Conservation (phyloP, 164 flowering plant species). For the Tetracentron sinense region DNA sequence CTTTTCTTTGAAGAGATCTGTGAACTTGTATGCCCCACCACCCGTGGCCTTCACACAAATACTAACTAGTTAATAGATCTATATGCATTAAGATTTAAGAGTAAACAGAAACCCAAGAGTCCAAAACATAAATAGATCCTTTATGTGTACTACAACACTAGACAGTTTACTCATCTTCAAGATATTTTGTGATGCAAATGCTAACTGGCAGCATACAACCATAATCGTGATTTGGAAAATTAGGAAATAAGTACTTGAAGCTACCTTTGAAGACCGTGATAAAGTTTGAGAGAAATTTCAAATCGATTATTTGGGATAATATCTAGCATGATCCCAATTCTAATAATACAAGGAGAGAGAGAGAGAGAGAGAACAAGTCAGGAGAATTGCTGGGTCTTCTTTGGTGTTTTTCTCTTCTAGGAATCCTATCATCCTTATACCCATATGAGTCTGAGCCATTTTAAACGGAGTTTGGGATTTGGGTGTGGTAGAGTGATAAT, state of each 20-base stretch:
- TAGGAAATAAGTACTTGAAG: background rate
- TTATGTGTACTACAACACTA: no score
- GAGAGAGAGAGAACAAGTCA: background rate
- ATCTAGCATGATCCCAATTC: no score
- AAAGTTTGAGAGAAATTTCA: no score
- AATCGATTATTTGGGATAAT: no score
- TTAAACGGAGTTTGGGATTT: background rate
- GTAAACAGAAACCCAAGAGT: background rate
- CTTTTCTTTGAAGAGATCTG: conserved; percentile 90
- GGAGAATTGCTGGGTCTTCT: no score
- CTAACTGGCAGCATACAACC: background rate
- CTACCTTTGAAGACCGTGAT: no score
- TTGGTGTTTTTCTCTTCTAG: no score
- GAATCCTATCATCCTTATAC: no score
- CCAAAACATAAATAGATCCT: background rate
- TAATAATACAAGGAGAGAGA: no score
- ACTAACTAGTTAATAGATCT: conserved; percentile 18
- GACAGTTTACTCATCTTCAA: no score
- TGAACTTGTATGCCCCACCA: conserved; percentile 94
- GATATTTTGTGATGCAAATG: background rate
- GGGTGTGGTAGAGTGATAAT: background rate
- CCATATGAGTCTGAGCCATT: background rate
- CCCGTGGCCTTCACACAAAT: conserved; percentile 85
- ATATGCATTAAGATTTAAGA: background rate
- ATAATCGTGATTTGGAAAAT: background rate